A percentile compares a stretch with the other conserved stretches of the same genome.
These are phyloP conservation scores for Salix viminalis DNA, from an alignment of 345 rosid genomes.

Conservation along the genomic window DNA sequence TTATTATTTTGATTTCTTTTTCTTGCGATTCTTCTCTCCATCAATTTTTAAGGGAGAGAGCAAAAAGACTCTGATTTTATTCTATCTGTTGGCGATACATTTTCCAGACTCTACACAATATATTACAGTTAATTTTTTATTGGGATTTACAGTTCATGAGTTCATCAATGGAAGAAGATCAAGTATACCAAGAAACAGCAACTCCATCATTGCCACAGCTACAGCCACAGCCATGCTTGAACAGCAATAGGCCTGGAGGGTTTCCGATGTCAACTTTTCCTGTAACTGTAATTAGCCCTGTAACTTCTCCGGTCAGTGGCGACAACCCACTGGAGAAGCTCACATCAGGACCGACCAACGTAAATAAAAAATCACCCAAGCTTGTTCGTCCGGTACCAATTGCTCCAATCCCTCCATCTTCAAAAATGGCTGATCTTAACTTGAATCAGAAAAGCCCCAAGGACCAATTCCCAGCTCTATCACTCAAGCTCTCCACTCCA, in stretches of 20 bases:
- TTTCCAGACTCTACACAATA: no score
- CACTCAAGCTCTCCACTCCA: slow-evolving; percentile 49
- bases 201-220: background rate
- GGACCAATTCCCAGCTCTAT: slow-evolving; percentile 35
- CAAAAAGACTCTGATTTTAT: background rate
- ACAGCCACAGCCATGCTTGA: slow-evolving; percentile 15
- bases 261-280: slow-evolving; percentile 31
- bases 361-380: slow-evolving; percentile 18
- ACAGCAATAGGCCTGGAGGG: slow-evolving; percentile 14
- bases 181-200: slow-evolving; percentile 20
- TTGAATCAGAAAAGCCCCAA: slow-evolving; percentile 31
- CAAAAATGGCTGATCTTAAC: slow-evolving; percentile 65
- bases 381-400: slow-evolving; percentile 48
- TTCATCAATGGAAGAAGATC: slow-evolving; percentile 42
- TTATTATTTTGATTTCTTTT: no score
- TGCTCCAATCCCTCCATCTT: slow-evolving; percentile 55
- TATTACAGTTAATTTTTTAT: background rate
- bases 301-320: slow-evolving; percentile 15
- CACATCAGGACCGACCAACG: slow-evolving; percentile 22
- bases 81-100: background rate
- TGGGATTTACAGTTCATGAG: slow-evolving; percentile 29
- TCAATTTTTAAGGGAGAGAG: background rate
- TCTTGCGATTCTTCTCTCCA: no score
- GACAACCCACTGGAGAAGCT: slow-evolving; percentile 29
- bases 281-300: slow-evolving; percentile 12